Percentiles rank a stretch among this genome's conserved stretches.
Evolutionary conservation across 2,329 filamentous ascomycete genomes (phyloP).

Genomic region (Claviceps citrina): DNA sequence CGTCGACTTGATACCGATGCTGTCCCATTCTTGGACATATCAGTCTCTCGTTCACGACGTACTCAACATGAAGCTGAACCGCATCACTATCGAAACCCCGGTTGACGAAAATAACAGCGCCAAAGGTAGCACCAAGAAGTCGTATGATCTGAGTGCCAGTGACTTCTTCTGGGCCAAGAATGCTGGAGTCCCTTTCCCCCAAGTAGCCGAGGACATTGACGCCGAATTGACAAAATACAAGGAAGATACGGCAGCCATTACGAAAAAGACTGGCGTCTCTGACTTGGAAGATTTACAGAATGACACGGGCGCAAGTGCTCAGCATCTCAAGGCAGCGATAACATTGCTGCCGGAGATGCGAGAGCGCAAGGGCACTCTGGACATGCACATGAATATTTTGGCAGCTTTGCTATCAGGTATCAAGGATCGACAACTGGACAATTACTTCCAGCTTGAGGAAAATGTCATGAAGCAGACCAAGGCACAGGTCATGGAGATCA

Average conservation of each 20-base stretch:
- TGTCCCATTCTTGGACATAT: constrained; percentile 79
- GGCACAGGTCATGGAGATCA: constrained; percentile 70
- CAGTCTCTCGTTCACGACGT: constrained; percentile 66
- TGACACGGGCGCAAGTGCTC: constrained; percentile 74
- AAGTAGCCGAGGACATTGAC: constrained; percentile 93
- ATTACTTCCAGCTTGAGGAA: constrained; percentile 91
- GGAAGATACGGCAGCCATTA: constrained; percentile 86
- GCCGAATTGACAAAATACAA: constrained; percentile 87
- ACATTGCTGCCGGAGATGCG: constrained; percentile 80
- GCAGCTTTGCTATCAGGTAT: constrained; percentile 64
- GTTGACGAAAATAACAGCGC: constrained; percentile 60
- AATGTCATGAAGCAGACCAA: constrained; percentile 84
- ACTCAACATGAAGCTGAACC: constrained; percentile 53
- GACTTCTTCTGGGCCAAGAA: constrained; percentile 98
- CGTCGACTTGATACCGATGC: constrained; percentile 89
- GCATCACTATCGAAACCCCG: constrained; percentile 80
- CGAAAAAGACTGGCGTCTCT: constrained; percentile 83
- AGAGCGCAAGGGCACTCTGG: constrained; percentile 80
- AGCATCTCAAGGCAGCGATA: constrained; percentile 91
- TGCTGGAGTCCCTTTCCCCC: constrained; percentile 76
- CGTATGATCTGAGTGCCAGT: constrained; percentile 75
- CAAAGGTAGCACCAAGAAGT: constrained; percentile 67
- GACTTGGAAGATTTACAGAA: constrained; percentile 86
- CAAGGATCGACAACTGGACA: constrained; percentile 87
- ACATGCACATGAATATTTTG: constrained; percentile 98